Conservation (phyloP, 2,329 filamentous ascomycete species). For the Massarina eburnea region DNA sequence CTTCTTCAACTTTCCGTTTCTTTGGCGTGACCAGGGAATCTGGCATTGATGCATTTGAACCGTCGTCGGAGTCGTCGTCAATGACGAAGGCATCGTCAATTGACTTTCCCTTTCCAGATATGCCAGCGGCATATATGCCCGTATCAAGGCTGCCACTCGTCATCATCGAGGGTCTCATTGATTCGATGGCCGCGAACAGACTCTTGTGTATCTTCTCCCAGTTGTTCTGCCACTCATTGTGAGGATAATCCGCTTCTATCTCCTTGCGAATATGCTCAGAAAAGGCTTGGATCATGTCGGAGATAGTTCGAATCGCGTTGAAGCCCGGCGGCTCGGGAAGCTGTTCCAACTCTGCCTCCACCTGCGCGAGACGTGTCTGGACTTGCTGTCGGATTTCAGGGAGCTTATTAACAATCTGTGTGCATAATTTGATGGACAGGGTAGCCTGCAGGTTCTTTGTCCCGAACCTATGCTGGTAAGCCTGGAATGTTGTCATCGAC, state of each 20-base stretch:
- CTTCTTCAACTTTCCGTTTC: no score
- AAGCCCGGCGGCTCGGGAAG: no score
- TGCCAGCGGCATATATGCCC: slow-evolving; percentile 10
- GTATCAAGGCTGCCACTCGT: slow-evolving; percentile 8
- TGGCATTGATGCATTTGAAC: no score
- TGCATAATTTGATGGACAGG: slow-evolving; percentile 53
- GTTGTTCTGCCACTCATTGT: slow-evolving; percentile 45
- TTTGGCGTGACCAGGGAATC: no score
- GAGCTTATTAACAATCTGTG: slow-evolving; percentile 43
- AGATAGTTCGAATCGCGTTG: slow-evolving; percentile 68
- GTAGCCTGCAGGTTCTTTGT: slow-evolving; percentile 52
- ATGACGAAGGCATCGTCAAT: not conserved
- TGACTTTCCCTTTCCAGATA: not conserved
- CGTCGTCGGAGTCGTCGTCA: not conserved
- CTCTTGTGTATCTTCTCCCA: slow-evolving; percentile 51
- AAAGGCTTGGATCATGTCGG: slow-evolving; percentile 61
- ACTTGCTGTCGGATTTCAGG: slow-evolving; percentile 51
- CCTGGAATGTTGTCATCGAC: slow-evolving; percentile 40
- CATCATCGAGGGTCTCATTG: slow-evolving; percentile 29
- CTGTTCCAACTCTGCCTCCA: no score
- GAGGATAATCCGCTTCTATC: slow-evolving; percentile 52
- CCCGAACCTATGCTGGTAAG: slow-evolving; percentile 53
- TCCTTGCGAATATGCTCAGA: slow-evolving; percentile 56
- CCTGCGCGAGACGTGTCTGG: slow-evolving; percentile 49
- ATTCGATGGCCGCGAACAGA: slow-evolving; percentile 51